Evolutionary conservation across 768 basidiomycete genomes (phyloP).

Genomic region (Vishniacozyma victoriae): DNA sequence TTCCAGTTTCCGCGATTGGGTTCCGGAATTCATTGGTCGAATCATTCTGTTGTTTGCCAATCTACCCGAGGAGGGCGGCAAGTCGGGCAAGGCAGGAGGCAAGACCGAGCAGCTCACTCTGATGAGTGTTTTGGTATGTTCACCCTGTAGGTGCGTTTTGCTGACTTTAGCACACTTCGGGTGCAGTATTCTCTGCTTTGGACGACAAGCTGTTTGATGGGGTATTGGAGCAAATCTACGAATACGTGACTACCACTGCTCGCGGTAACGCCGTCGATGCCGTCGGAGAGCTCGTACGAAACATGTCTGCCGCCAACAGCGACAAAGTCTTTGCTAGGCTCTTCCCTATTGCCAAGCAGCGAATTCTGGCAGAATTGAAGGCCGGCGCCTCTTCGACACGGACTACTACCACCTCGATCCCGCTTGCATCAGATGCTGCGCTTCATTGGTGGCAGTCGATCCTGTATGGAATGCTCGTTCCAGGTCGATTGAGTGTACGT

Average conservation of each 20-base stretch:
- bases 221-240: conserved; percentile 72
- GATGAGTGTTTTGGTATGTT: conserved; percentile 39
- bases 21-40: conserved; percentile 69
- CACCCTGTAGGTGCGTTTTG: conserved; percentile 46
- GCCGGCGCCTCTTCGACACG: conserved; percentile 65
- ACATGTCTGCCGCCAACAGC: conserved; percentile 72
- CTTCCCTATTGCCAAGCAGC: conserved; percentile 65
- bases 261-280: conserved; percentile 87
- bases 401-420: conserved; percentile 52
- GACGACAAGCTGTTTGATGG: conserved; percentile 70
- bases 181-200: conserved; percentile 56
- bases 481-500: background rate
- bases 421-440: conserved; percentile 67
- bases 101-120: conserved; percentile 49
- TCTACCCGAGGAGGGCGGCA: conserved; percentile 75
- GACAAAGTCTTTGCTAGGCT: conserved; percentile 72
- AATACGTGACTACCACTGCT: conserved; percentile 82
- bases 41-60: conserved; percentile 78
- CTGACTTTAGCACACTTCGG: conserved; percentile 31
- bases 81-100: conserved; percentile 59
- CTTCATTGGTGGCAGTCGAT: conserved; percentile 63
- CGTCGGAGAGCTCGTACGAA: conserved; percentile 79
- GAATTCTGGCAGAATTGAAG: conserved; percentile 77
- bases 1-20: conserved; percentile 72
- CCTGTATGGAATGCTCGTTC: conserved; percentile 26